These are phyloP conservation scores for Cordyceps javanica DNA, from an alignment of 2,329 filamentous ascomycete species.

Conservation along the genomic window DNA sequence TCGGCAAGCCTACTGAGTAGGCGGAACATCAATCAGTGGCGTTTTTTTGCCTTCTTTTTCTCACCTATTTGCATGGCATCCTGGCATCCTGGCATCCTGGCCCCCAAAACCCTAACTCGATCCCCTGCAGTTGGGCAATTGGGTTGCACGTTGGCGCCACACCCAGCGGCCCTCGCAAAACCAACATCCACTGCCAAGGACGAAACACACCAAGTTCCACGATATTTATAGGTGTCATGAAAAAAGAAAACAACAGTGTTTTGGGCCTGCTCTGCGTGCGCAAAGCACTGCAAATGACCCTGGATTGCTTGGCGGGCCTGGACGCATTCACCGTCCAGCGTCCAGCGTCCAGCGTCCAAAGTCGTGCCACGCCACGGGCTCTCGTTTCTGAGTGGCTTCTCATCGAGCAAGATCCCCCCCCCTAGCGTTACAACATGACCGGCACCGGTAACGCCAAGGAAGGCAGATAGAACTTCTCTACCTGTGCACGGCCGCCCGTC, in stretches of 20 bases:
- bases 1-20: not conserved
- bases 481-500: not conserved
- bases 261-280: not conserved
- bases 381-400: not conserved
- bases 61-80: not conserved
- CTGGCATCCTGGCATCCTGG: not conserved
- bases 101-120: not conserved
- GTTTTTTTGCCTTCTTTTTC: not conserved
- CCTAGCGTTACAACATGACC: not conserved
- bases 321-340: not conserved
- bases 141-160: not conserved
- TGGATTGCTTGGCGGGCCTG: not conserved
- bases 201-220: conserved; percentile 9
- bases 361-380: not conserved
- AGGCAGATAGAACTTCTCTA: not conserved
- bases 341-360: not conserved
- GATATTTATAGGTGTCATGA: conserved; percentile 1
- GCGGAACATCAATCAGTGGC: not conserved
- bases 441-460: not conserved
- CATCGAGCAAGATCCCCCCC: not conserved
- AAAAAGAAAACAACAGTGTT: not conserved
- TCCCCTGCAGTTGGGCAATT: not conserved
- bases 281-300: not conserved
- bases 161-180: conserved; percentile 4
- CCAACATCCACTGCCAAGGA: conserved; percentile 8